These are phyloP conservation scores for Pseudoneurospora amorphoporcata DNA, from an alignment of 495 filamentous ascomycete genomes.

Conservation along the genomic window DNA sequence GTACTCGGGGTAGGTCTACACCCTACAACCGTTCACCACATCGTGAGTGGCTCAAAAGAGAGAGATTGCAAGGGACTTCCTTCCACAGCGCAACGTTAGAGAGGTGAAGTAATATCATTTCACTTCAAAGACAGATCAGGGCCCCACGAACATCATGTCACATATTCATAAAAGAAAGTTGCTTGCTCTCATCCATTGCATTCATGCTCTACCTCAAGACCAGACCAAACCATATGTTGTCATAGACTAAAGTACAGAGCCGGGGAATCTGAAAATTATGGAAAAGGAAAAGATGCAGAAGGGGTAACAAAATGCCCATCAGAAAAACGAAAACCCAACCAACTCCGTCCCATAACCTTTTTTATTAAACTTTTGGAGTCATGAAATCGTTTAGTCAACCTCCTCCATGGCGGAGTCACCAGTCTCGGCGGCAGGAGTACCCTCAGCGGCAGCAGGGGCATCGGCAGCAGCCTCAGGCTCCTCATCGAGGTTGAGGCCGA, in stretches of 20 bases:
- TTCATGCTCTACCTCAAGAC: conserved; percentile 22
- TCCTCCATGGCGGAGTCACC: conserved; percentile 55
- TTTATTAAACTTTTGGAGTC: conserved; percentile 24
- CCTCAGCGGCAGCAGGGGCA: conserved; percentile 41
- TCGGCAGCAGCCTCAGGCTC: conserved; percentile 63
- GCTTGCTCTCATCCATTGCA: conserved; percentile 9
- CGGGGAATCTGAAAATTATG: conserved; percentile 12
- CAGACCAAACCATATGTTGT: conserved; percentile 10
- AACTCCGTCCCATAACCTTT: conserved; percentile 34
- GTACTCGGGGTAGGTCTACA: too few species aligned
- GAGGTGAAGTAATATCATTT: not conserved
- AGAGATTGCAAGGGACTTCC: not conserved
- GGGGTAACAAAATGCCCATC: conserved; percentile 19
- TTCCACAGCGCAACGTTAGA: not conserved
- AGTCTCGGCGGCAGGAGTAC: conserved; percentile 40
- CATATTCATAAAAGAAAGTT: not conserved
- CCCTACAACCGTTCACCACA: too few species aligned
- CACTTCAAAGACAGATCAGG: not conserved
- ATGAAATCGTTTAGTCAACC: conserved; percentile 46
- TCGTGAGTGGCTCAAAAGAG: too few species aligned
- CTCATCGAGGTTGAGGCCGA: conserved; percentile 94
- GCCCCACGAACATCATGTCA: not conserved
- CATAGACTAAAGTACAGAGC: conserved; percentile 23
- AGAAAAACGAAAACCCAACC: conserved; percentile 29
- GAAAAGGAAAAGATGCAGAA: conserved; percentile 24